Evolutionary conservation across 768 basidiomycete species (phyloP), one percentile per base, ranked within the genome.

Genomic region (Mycena amicta): DNA sequence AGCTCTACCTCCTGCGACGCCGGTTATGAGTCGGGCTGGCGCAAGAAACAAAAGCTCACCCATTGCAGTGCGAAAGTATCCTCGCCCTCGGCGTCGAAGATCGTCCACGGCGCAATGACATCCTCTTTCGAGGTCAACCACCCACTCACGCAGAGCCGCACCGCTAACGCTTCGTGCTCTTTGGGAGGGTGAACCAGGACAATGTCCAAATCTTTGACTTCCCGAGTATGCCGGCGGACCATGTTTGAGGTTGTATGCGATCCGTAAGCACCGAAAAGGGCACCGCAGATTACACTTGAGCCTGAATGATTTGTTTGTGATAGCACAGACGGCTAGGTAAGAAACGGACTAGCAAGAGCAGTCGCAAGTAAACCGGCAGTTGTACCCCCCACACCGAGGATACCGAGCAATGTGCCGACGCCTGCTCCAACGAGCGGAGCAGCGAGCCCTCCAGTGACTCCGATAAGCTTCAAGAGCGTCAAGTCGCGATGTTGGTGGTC

Each of bases 371-470:
- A 64, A 4, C 83, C 82, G 8, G 76, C 73, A 8, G 80, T 73
- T 2, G 83, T 82, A 2, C 83, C 83, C 27, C 84, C 83, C 11
- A 85, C 66, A 0, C 84, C 84, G 1, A 84, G 65, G 70, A 76
- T 78, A 1, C 81, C 80, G 8, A 85, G 70, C 5, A 83, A 63
- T 18, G 78, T 77, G 2, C 76, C 71, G 18, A 83, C 75, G 2
- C 77, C 81, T 16, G 82, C 83, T n/a, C 83, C 83, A 5, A 86
- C 80, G 0, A 85, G 62, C 15, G 83, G 84, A 11, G 84, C 84
- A 2, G 83, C 84, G 11, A 84, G 74, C 16, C 84, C 83, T 46
- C 83, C 84, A n/a, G 83, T 83, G 23, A 85, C 74, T 3, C 83
- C 84, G 15, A 85, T 69, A 29, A 85, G 71, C 61, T 63, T 13